Percentiles rank a stretch among this genome's conserved stretches.
Evolutionary conservation across 495 filamentous ascomycete genomes (phyloP).

Genomic region (Trichoderma reesei): DNA sequence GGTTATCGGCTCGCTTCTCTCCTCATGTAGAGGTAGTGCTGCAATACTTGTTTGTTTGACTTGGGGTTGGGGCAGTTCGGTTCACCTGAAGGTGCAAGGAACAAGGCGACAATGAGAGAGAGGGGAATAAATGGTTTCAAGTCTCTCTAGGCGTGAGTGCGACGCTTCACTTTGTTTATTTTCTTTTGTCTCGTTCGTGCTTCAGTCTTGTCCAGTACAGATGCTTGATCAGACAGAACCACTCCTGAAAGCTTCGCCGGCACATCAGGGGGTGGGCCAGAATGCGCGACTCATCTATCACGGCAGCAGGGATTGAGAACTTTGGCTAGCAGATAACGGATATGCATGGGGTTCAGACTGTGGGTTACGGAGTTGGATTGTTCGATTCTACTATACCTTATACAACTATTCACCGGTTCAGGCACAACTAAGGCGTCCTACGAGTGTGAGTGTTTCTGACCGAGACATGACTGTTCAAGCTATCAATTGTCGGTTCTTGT

Average conservation of each 20-base stretch:
- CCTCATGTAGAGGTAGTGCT: not conserved
- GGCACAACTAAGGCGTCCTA: too few species aligned
- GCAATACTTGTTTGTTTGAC: slow-evolving; percentile 8
- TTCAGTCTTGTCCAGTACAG: slow-evolving; percentile 16
- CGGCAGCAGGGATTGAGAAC: slow-evolving; percentile 15
- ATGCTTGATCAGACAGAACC: slow-evolving; percentile 17
- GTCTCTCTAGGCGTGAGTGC: not conserved
- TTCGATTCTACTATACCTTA: not conserved
- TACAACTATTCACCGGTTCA: too few species aligned
- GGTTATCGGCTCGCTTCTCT: slow-evolving; percentile 12
- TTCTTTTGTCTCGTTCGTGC: slow-evolving; percentile 12
- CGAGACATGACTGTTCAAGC: too few species aligned
- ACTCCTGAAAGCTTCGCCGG: slow-evolving; percentile 25
- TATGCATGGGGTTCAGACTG: slow-evolving; percentile 8
- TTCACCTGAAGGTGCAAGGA: slow-evolving; percentile 26
- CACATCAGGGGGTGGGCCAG: slow-evolving; percentile 22
- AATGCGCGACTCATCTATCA: slow-evolving; percentile 16
- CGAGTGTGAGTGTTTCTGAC: too few species aligned
- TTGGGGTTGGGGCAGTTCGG: slow-evolving; percentile 10
- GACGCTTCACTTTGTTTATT: not conserved
- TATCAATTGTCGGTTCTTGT: not conserved
- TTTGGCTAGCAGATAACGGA: slow-evolving; percentile 6
- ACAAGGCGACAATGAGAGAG: slow-evolving; percentile 17
- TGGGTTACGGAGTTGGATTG: not conserved
- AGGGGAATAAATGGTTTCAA: slow-evolving; percentile 6